Conservation (phyloP, 2,329 filamentous ascomycete species). For the Cladophialophora chaetospira region DNA sequence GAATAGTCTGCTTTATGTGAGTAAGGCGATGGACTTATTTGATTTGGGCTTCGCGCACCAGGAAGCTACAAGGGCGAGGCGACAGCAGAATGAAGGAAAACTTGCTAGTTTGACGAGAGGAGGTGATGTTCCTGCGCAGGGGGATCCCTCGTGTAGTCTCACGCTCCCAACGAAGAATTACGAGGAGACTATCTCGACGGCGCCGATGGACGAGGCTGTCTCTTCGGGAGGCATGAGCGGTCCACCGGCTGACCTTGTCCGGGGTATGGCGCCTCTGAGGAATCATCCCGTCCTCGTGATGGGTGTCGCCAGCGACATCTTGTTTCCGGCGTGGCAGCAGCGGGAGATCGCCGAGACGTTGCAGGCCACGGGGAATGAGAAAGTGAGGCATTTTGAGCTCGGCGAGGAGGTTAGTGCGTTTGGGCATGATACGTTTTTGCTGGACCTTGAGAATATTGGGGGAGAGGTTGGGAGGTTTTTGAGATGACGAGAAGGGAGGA, state of each 20-base stretch:
- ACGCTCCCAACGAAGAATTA: conserved; percentile 83
- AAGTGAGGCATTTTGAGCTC: conserved; percentile 84
- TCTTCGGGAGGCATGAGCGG: conserved; percentile 44
- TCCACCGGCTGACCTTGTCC: conserved; percentile 77
- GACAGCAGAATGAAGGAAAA: conserved; percentile 61
- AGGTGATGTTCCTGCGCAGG: conserved; percentile 37
- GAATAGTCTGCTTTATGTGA: conserved; percentile 93
- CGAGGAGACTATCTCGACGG: conserved; percentile 68
- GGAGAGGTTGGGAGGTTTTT: conserved; percentile 80
- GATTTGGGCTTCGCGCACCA: conserved; percentile 79
- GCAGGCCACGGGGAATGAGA: conserved; percentile 72
- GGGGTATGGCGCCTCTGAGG: conserved; percentile 69
- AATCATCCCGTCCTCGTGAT: conserved; percentile 84
- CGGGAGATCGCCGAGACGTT: conserved; percentile 87
- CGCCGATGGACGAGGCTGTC: conserved; percentile 39
- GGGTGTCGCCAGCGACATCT: conserved; percentile 91
- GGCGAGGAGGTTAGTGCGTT: conserved; percentile 94
- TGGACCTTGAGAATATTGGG: conserved; percentile 90
- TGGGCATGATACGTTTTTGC: conserved; percentile 92
- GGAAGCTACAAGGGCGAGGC: conserved; percentile 60
- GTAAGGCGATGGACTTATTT: conserved; percentile 98
- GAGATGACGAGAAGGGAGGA: no score
- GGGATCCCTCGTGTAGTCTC: conserved; percentile 68
- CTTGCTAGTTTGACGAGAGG: conserved; percentile 44
- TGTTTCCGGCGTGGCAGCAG: conserved; percentile 98